A percentile compares a stretch with the other conserved stretches of the same genome.
These are phyloP conservation scores for Neurospora sp. DNA, from an alignment of 495 filamentous ascomycete species.

Conservation along the genomic window DNA sequence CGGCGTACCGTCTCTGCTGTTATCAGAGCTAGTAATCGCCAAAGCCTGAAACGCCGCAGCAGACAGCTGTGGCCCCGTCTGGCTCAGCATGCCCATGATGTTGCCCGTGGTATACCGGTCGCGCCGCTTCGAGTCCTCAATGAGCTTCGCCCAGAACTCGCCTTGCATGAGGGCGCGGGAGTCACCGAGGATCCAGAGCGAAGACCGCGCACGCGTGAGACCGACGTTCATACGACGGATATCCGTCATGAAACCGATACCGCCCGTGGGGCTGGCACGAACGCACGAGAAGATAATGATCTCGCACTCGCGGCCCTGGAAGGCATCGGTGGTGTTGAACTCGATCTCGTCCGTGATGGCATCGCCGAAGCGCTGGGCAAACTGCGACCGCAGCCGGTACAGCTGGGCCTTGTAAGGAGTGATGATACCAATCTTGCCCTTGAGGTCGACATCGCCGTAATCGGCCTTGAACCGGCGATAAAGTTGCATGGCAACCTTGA, in stretches of 20 bases:
- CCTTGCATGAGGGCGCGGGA: slow-evolving; percentile 76
- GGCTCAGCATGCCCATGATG: slow-evolving; percentile 34
- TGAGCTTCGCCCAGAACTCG: slow-evolving; percentile 78
- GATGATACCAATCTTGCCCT: slow-evolving; percentile 87
- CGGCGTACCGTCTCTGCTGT: not conserved
- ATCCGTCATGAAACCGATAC: slow-evolving; percentile 96
- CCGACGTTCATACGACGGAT: slow-evolving; percentile 99
- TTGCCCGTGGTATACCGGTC: slow-evolving; percentile 70
- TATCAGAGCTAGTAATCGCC: not conserved
- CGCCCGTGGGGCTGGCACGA: slow-evolving; percentile 72
- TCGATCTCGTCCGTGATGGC: slow-evolving; percentile 69
- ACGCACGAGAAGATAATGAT: slow-evolving; percentile 99
- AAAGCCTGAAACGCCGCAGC: slow-evolving; percentile 8
- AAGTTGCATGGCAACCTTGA: slow-evolving; percentile 73
- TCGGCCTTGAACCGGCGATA: slow-evolving; percentile 69
- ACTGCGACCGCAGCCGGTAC: slow-evolving; percentile 63
- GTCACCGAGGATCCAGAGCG: slow-evolving; percentile 90
- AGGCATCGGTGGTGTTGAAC: slow-evolving; percentile 98
- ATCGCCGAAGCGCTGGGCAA: slow-evolving; percentile 60
- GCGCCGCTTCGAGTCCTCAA: slow-evolving; percentile 65
- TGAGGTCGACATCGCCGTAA: slow-evolving; percentile 56
- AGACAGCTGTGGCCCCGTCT: slow-evolving; percentile 16
- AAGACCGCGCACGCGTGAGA: slow-evolving; percentile 89
- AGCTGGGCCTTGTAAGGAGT: slow-evolving; percentile 94
- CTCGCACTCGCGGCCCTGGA: slow-evolving; percentile 93